phyloP scores from a whole-genome alignment of 352 stramenopile species.

The Blastocystis sp. region DNA sequence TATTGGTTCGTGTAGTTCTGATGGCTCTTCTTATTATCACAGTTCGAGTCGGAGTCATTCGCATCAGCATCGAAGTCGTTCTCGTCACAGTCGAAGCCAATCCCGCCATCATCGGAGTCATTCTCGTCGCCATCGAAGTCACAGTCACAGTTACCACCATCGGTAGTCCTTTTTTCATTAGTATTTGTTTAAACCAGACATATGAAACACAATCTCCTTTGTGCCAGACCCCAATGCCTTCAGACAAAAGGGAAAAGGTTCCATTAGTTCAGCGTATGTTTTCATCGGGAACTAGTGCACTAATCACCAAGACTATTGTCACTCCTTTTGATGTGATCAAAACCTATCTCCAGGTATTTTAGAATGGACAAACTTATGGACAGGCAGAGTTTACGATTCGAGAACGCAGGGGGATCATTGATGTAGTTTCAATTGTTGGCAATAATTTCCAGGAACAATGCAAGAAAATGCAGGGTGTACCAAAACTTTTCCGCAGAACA shows the following conservation, averaged over 20 bases:
- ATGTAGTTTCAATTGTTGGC: background rate
- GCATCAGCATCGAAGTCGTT: background rate
- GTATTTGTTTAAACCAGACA: background rate
- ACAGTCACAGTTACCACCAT: background rate
- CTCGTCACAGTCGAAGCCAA: background rate
- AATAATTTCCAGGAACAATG: conserved; percentile 18
- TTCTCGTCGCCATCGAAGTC: background rate
- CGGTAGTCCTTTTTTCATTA: background rate
- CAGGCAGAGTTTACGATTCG: conserved; percentile 58
- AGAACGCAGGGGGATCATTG: conserved; percentile 24
- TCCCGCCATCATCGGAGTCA: background rate
- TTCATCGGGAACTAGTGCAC: conserved; percentile 43
- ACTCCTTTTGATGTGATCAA: conserved; percentile 63
- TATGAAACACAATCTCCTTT: background rate
- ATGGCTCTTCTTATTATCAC: background rate
- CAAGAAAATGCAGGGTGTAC: conserved; percentile 47
- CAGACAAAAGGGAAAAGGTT: conserved; percentile 47
- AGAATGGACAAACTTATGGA: background rate
- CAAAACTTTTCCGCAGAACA: conserved; percentile 37
- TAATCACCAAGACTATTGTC: conserved; percentile 61
- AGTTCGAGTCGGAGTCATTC: background rate
- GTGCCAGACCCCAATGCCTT: background rate
- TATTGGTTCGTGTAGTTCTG: conserved; percentile 2
- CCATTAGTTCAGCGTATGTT: conserved; percentile 44
- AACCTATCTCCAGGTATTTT: conserved; percentile 50